Evolutionary conservation across 2,329 filamentous ascomycete species (phyloP).

Genomic region (Tolypocladium endophyticum): DNA sequence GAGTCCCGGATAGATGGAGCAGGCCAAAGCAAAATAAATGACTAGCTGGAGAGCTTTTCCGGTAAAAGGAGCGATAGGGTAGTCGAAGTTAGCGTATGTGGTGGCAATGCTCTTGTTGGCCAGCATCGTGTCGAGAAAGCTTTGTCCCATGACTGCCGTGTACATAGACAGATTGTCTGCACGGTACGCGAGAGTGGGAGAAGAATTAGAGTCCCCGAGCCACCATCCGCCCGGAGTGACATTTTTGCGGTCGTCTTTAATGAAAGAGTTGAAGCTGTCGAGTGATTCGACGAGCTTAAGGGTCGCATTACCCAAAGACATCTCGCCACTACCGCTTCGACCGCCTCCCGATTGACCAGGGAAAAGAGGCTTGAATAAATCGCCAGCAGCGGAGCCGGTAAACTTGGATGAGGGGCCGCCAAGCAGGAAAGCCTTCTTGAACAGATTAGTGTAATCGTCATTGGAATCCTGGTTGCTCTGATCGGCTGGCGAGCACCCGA

Average conservation of each 20-base stretch:
- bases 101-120: conserved; percentile 60
- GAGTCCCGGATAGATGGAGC: conserved; percentile 72
- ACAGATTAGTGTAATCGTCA: conserved; percentile 11
- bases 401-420: conserved; percentile 26
- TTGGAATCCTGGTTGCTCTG: conserved; percentile 27
- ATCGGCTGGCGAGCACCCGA: conserved; percentile 40
- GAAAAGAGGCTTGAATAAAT: conserved; percentile 32
- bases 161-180: conserved; percentile 49
- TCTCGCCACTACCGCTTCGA: neutral
- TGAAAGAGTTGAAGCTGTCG: conserved; percentile 56
- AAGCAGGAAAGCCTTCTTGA: conserved; percentile 5
- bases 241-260: conserved; percentile 52
- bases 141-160: conserved; percentile 49
- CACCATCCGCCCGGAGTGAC: conserved; percentile 67
- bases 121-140: conserved; percentile 53
- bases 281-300: conserved; percentile 49
- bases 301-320: conserved; percentile 7
- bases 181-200: conserved; percentile 61
- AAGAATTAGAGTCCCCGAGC: conserved; percentile 50
- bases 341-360: conserved; percentile 10
- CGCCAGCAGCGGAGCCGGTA: conserved; percentile 13
- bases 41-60: conserved; percentile 73
- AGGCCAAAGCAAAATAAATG: conserved; percentile 69
- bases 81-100: conserved; percentile 64
- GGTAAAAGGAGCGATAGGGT: conserved; percentile 56